Evolutionary conservation across 2,329 filamentous ascomycete genomes (phyloP).

Genomic region (Incumbomyces delicatus): DNA sequence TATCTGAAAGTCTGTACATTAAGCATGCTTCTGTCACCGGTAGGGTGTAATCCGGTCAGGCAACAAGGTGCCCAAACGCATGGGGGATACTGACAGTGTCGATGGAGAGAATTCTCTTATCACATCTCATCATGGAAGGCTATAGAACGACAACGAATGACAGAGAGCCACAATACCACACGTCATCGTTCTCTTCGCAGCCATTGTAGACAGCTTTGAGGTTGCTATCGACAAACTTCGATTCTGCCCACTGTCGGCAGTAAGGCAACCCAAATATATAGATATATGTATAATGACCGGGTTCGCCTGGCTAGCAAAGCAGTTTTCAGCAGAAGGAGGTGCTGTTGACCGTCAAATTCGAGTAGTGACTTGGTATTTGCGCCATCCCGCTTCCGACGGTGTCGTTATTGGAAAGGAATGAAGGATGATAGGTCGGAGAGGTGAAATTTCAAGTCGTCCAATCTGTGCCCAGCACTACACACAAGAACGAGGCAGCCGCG

Average conservation of each 20-base stretch:
- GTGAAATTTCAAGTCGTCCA: background rate
- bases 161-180: conserved; percentile 13
- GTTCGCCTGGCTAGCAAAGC: too few relatives aligned
- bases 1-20: conserved; percentile 17
- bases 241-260: conserved; percentile 11
- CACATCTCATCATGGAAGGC: conserved; percentile 5
- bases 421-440: background rate
- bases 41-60: conserved; percentile 34
- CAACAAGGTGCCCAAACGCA: conserved; percentile 22
- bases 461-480: too few relatives aligned
- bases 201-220: conserved; percentile 9
- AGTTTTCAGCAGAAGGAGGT: conserved; percentile 8
- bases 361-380: conserved; percentile 1
- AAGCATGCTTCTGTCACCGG: conserved; percentile 34
- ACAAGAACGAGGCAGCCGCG: background rate
- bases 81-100: conserved; percentile 38
- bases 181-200: conserved; percentile 12
- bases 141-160: conserved; percentile 14
- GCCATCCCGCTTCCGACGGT: conserved; percentile 9
- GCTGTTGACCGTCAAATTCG: conserved; percentile 10
- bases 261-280: too few relatives aligned
- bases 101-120: conserved; percentile 31
- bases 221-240: conserved; percentile 9
- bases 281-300: too few relatives aligned
- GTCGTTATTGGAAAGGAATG: too few relatives aligned